Percentiles rank a stretch among this genome's conserved stretches.
These are phyloP conservation scores for Starmerella tilneyi DNA, from an alignment of 805 yeast species.

Conservation along the genomic window DNA sequence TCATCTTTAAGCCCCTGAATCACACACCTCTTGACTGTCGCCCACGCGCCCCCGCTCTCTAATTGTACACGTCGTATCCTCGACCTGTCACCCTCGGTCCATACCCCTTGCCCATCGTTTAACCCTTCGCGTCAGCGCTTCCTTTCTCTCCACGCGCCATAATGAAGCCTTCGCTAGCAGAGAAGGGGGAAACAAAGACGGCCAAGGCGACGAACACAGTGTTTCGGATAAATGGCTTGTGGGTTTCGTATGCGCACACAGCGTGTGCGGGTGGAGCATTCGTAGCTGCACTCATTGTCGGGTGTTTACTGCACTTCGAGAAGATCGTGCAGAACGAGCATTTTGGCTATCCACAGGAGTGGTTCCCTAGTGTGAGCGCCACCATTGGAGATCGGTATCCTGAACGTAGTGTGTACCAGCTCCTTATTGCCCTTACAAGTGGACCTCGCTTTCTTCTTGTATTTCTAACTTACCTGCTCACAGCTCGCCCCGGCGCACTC, in stretches of 20 bases:
- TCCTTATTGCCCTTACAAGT: slow-evolving; percentile 82
- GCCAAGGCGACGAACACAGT: slow-evolving; percentile 9
- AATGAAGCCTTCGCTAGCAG: slow-evolving; percentile 5
- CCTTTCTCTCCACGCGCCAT: slow-evolving; percentile 2
- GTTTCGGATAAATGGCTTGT: slow-evolving; percentile 38
- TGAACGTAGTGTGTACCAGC: slow-evolving; percentile 84
- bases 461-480: slow-evolving; percentile 39
- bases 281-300: slow-evolving; percentile 60
- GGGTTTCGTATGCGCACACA: slow-evolving; percentile 63
- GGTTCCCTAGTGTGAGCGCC: slow-evolving; percentile 97
- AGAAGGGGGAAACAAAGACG: not conserved
- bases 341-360: slow-evolving; percentile 90
- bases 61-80: too few species aligned
- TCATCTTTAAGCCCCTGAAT: too few species aligned
- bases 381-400: slow-evolving; percentile 96
- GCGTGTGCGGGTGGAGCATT: slow-evolving; percentile 66
- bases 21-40: too few species aligned
- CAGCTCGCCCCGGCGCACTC: slow-evolving; percentile 32
- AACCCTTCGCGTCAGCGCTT: not conserved
- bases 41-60: too few species aligned
- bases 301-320: slow-evolving; percentile 66
- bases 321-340: slow-evolving; percentile 81
- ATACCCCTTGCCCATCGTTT: not conserved
- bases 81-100: too few species aligned
- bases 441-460: slow-evolving; percentile 77